Conservation (phyloP, 495 filamentous ascomycete genomes). For the Beverwykella pulmonaria region DNA sequence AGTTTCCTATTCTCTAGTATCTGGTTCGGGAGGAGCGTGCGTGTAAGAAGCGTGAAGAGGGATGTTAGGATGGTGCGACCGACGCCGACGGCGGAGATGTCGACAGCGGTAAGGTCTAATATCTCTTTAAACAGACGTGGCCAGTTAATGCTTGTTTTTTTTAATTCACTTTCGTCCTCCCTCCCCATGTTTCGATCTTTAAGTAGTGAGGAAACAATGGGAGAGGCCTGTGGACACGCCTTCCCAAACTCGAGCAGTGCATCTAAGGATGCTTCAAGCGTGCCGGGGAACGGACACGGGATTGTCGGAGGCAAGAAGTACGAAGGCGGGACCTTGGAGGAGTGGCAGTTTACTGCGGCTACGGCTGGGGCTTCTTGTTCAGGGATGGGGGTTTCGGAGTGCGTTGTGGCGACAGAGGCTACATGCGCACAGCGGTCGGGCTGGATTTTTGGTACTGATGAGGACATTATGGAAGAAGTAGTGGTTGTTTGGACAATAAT, state of each 20-base stretch:
- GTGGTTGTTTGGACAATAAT: no score
- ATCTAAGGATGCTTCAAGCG: neutral
- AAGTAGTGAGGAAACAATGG: neutral
- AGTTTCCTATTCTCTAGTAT: constrained; percentile 11
- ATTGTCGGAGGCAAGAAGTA: constrained; percentile 9
- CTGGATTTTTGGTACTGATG: no score
- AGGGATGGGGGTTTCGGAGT: no score
- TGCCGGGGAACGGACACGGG: constrained; percentile 3
- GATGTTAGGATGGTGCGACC: neutral
- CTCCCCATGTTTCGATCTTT: neutral
- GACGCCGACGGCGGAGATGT: neutral
- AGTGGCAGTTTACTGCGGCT: no score
- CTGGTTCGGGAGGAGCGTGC: constrained; percentile 16
- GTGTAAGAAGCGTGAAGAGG: constrained; percentile 12
- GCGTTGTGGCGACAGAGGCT: no score
- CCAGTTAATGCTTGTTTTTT: neutral
- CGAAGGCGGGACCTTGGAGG: neutral
- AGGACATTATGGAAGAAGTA: no score
- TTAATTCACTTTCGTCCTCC: neutral
- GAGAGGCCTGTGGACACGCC: neutral
- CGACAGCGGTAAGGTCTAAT: neutral
- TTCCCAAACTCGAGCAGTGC: neutral
- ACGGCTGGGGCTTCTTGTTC: no score
- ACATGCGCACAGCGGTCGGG: no score
- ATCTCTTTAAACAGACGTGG: neutral